A percentile compares a stretch with the other conserved stretches of the same genome.
phyloP scores from a whole-genome alignment of 2,329 filamentous ascomycete genomes.

The Metarhizium guizhouense region DNA sequence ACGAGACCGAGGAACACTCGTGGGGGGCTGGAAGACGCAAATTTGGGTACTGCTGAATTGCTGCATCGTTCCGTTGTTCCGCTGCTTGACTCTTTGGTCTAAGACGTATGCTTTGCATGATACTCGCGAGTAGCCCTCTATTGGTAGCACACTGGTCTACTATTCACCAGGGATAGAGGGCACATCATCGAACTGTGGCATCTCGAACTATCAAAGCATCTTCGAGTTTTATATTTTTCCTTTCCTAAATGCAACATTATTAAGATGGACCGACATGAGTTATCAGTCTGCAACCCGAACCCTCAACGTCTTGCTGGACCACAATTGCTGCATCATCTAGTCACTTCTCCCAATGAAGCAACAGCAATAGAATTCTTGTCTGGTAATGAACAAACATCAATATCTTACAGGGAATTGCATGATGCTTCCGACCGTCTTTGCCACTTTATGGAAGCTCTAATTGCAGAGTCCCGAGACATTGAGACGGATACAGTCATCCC shows the following conservation, averaged over 20 bases:
- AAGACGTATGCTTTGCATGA: neutral
- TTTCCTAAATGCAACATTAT: conserved; percentile 10
- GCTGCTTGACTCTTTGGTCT: neutral
- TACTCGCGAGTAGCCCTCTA: neutral
- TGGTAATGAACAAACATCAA: conserved; percentile 17
- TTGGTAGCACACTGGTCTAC: neutral
- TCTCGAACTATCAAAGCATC: neutral
- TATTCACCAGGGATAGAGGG: neutral
- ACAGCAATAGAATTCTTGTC: conserved; percentile 24
- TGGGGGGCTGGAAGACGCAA: neutral
- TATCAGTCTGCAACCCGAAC: conserved; percentile 38
- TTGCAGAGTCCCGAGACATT: conserved; percentile 2
- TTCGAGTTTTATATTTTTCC: neutral
- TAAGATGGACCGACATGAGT: conserved; percentile 20
- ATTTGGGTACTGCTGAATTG: neutral
- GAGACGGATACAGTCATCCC: conserved; percentile 51
- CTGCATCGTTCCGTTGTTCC: neutral
- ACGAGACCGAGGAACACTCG: neutral
- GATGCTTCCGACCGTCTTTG: conserved; percentile 47
- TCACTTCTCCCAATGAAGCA: conserved; percentile 29
- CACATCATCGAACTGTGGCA: neutral
- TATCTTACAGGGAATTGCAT: conserved; percentile 59
- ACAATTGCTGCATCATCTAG: conserved; percentile 46
- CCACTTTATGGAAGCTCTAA: conserved; percentile 28
- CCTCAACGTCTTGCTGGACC: conserved; percentile 34